phyloP scores from a whole-genome alignment of 768 basidiomycete species.

The Brasilioporus rufonigricans region DNA sequence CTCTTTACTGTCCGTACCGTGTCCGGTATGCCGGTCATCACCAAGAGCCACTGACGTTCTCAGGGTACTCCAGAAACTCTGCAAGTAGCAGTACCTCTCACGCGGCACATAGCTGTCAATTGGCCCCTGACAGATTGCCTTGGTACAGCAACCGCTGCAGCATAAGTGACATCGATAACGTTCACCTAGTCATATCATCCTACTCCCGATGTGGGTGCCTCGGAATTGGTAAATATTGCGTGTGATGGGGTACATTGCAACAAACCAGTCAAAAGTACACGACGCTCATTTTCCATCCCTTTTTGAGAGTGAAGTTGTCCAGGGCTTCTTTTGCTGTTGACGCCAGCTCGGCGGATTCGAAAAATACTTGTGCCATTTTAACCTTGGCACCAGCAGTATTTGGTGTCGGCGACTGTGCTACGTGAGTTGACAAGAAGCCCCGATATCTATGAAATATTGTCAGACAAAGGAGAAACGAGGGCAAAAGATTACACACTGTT shows the following conservation, averaged over 20 bases:
- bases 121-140: neutral
- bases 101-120: neutral
- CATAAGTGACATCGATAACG: neutral
- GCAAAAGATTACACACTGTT: slow-evolving; percentile 63
- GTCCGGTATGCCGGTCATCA: neutral
- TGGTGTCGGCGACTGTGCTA: slow-evolving; percentile 66
- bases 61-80: neutral
- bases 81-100: neutral
- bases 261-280: slow-evolving; percentile 48
- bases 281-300: slow-evolving; percentile 82
- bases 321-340: slow-evolving; percentile 76
- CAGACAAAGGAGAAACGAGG: neutral
- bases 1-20: neutral
- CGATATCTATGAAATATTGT: slow-evolving; percentile 57
- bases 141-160: neutral
- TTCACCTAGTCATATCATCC: neutral
- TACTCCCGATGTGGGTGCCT: slow-evolving; percentile 40
- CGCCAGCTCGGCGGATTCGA: slow-evolving; percentile 73
- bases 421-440: slow-evolving; percentile 73
- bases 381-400: slow-evolving; percentile 61
- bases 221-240: slow-evolving; percentile 14
- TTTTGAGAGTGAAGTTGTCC: slow-evolving; percentile 84
- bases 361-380: slow-evolving; percentile 80
- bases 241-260: slow-evolving; percentile 12
- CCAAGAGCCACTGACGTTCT: neutral